Evolutionary conservation across 768 basidiomycete genomes (phyloP).

Genomic region (Lyophyllum semitale): DNA sequence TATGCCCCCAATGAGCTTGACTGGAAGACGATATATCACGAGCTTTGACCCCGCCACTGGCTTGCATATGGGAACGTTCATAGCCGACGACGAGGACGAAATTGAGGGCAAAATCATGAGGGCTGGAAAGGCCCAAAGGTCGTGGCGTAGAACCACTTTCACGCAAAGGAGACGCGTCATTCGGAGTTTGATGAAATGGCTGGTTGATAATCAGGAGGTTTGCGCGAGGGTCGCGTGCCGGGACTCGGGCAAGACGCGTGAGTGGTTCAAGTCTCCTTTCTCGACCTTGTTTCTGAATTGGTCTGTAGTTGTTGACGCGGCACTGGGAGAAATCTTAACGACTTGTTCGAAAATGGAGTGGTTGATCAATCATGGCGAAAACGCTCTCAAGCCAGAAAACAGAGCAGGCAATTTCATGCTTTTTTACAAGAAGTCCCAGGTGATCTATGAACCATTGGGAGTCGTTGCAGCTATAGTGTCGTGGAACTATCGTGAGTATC

Average conservation of each 20-base stretch:
- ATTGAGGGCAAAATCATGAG: conserved; percentile 71
- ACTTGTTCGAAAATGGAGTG: conserved; percentile 95
- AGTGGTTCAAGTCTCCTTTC: conserved; percentile 27
- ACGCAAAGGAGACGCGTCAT: conserved; percentile 80
- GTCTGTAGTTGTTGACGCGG: conserved; percentile 82
- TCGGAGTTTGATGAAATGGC: conserved; percentile 87
- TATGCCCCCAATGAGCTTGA: conserved; percentile 45
- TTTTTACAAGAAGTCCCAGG: conserved; percentile 74
- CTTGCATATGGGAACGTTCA: conserved; percentile 73
- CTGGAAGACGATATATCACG: conserved; percentile 74
- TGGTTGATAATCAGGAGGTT: conserved; percentile 85
- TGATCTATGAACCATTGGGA: conserved; percentile 89
- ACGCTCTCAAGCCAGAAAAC: conserved; percentile 69
- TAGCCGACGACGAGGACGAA: conserved; percentile 73
- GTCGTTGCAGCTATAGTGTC: conserved; percentile 92
- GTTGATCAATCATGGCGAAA: conserved; percentile 85
- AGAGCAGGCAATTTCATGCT: conserved; percentile 69
- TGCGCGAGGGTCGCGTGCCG: conserved; percentile 88
- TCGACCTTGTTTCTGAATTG: neutral
- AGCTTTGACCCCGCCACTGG: conserved; percentile 91
- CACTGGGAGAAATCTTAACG: conserved; percentile 92
- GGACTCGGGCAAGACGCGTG: conserved; percentile 94
- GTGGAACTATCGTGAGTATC: conserved; percentile 83
- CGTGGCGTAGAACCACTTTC: conserved; percentile 80
- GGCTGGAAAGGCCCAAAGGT: conserved; percentile 66